Base-by-base conservation (phyloP, 345 rosid genomes). In the Acer campestre region DNA sequence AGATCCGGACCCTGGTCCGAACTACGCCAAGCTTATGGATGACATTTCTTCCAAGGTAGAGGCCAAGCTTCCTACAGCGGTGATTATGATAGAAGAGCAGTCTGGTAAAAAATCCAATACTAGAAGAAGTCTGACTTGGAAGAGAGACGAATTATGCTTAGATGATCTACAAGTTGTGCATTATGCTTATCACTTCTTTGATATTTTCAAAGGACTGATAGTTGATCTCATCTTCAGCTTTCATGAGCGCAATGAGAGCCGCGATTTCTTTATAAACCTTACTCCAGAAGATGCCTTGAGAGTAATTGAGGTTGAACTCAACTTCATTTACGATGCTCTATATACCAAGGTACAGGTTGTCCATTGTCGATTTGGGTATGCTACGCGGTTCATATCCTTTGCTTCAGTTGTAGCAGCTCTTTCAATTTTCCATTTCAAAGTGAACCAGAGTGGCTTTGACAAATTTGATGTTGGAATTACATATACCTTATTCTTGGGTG, bases 271-370 rank as follows among this genome's bases (percentile, higher is more conserved):
- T 20, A 6, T 49, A 6, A 67, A 0, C 31, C 40, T 76, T 75
- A 1, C 66, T 31, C 0, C 5, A 1, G 46, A 31, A 64, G 51
- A 68, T 4, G 85, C 84, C 12, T 86, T 83, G 29, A 44, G 62
- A 11, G 79, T 86, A 20, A 67, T 83, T 3, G 83, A 74, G 35
- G 77, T 81, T 38, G 89, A 81, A 49, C 79, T 81, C 9, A 82
- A 80, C 6, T 77, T 86, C 68, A 78, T 80, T 67, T 82, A 68
- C 18, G 77, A 78, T 35, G 40, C 70, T 29, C 79, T 82, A 59
- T 66, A 63, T 64, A 82, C 82, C 64, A 82, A 82, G 73, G 82
- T n/a, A 3, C 61, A 56, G 22, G 61, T 56, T 56, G 61, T 56
- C 2, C 61, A 56, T 56, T 56, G 22, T 2, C 7, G 20, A 17